Base-by-base conservation (phyloP, 768 basidiomycete genomes). In the Galerina sulciceps region DNA sequence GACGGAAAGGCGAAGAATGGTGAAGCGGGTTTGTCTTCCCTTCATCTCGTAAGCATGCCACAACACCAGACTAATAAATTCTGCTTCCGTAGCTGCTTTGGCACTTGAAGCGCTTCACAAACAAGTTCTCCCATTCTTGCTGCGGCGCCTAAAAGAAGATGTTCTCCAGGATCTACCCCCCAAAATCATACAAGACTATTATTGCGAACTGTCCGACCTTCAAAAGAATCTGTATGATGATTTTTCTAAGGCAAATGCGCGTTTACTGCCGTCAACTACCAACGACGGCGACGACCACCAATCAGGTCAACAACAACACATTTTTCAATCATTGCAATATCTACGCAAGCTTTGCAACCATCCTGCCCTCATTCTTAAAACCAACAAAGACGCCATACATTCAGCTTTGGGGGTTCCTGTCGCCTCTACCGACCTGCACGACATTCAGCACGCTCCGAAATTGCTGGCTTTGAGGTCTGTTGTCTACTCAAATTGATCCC, bases 171-270 rank as follows among this genome's bases (percentile, higher is more conserved):
- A 99, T 70, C 79, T 99, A 2, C 97, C 97, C 1, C 97, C 97
- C 3, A 99, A 99, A 78, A 99, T 99, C 73, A 99, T 99, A 57
- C 97, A 99, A 73, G 97, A 99, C 71, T 99, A 99, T 72, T 96
- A 98, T 69, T 98, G 96, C 79, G 96, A 99, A 69, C 83, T 99
- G 3, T 98, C 96, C 0, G 92, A 94, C 0, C 75, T 99, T 17
- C 97, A 99, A 76, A 95, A 94, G 71, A 81, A 86, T 60, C 83
- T 99, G 15, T 99, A 99, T 69, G 97, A 99, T 69, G 91, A 96
- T 67, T 98, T 96, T 70, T 86, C 90, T 1, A 86, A 85, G 67
- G 93, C 94, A 5, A 85, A 86, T 58, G 92, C 89, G 31, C 82
- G 80, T 59, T 66, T 77, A 37, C 81, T 85, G 41, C 90, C 81